phyloP scores from a whole-genome alignment of 768 basidiomycete genomes.

The Asterophora parasitica region DNA sequence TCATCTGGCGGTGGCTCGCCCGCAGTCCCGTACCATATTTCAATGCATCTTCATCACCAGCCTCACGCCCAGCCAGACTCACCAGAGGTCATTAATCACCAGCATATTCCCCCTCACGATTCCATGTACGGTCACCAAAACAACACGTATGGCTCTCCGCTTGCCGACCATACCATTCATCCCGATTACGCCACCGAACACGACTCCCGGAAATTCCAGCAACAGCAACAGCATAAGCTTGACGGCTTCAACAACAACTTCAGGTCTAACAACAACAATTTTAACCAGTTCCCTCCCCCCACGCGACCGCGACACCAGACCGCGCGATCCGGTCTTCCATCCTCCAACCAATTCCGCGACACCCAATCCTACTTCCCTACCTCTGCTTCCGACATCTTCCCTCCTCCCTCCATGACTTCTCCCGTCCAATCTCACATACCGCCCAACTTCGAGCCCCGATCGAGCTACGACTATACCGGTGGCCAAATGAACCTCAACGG shows the following conservation, averaged over 20 bases:
- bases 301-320: slow-evolving; percentile 38
- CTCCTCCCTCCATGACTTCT: slow-evolving; percentile 32
- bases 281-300: slow-evolving; percentile 31
- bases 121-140: slow-evolving; percentile 32
- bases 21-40: slow-evolving; percentile 48
- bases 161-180: slow-evolving; percentile 33
- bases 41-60: slow-evolving; percentile 41
- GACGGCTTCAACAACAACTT: slow-evolving; percentile 31
- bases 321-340: slow-evolving; percentile 27
- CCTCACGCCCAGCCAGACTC: slow-evolving; percentile 45
- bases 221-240: slow-evolving; percentile 27
- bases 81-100: slow-evolving; percentile 34
- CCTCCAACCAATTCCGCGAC: slow-evolving; percentile 34
- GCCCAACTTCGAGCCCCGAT: slow-evolving; percentile 29
- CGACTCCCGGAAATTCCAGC: slow-evolving; percentile 32
- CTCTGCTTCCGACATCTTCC: slow-evolving; percentile 28
- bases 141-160: slow-evolving; percentile 28
- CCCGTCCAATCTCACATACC: slow-evolving; percentile 34
- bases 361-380: slow-evolving; percentile 27
- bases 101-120: slow-evolving; percentile 30
- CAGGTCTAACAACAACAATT: slow-evolving; percentile 18
- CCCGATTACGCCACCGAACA: slow-evolving; percentile 35
- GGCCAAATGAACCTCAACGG: slow-evolving; percentile 23
- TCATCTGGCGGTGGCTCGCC: slow-evolving; percentile 48
- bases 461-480: slow-evolving; percentile 29